phyloP scores from a whole-genome alignment of 495 filamentous ascomycete species.

The Hypoxylon intermedium region DNA sequence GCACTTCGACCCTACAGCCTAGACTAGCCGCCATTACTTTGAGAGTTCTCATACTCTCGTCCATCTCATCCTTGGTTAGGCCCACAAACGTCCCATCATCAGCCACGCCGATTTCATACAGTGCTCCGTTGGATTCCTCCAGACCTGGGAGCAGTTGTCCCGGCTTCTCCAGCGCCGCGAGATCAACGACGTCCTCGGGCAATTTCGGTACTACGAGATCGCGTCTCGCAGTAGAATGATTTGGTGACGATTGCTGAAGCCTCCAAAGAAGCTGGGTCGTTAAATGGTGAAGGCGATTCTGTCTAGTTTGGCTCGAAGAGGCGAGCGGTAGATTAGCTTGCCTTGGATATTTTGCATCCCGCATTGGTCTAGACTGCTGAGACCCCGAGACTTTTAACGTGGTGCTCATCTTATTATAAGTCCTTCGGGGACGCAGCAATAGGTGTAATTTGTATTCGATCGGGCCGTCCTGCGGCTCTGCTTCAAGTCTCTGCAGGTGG shows the following conservation, averaged over 20 bases:
- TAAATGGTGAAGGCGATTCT: conserved; percentile 84
- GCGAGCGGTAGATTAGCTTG: conserved; percentile 42
- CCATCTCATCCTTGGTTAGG: conserved; percentile 86
- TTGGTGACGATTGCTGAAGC: conserved; percentile 90
- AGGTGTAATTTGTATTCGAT: conserved; percentile 97
- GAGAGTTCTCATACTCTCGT: conserved; percentile 84
- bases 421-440: conserved; percentile 78
- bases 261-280: conserved; percentile 96
- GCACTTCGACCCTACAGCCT: conserved; percentile 84
- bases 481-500: conserved; percentile 76
- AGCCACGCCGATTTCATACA: conserved; percentile 96
- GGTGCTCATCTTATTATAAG: conserved; percentile 67
- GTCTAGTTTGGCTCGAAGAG: conserved; percentile 66
- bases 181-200: conserved; percentile 64
- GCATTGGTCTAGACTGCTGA: conserved; percentile 65
- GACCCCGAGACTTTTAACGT: conserved; percentile 51
- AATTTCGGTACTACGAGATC: conserved; percentile 76
- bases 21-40: conserved; percentile 89
- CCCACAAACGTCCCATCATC: conserved; percentile 94
- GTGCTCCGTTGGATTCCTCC: conserved; percentile 88
- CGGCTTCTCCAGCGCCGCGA: conserved; percentile 63
- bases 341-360: conserved; percentile 63
- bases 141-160: conserved; percentile 77
- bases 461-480: conserved; percentile 92
- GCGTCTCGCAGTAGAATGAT: conserved; percentile 74